Conservation (phyloP, 441 rosid genomes). For the Brassica hybrid region DNA sequence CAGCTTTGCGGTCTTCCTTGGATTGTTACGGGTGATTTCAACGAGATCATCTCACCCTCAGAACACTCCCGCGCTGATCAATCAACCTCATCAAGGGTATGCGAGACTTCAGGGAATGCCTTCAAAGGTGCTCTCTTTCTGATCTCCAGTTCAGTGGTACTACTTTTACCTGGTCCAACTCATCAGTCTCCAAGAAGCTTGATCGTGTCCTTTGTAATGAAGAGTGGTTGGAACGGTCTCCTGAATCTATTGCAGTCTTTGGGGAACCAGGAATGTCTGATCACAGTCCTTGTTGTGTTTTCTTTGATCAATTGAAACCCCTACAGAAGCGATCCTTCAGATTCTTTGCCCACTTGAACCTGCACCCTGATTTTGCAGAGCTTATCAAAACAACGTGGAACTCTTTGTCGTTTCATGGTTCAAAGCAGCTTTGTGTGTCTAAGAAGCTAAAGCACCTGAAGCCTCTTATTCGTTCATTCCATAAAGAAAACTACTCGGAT, state of each 20-base stretch:
- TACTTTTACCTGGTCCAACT: too few relatives aligned
- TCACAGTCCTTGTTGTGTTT: not conserved
- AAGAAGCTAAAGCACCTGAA: not conserved
- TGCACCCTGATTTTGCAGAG: not conserved
- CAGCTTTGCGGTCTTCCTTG: too few relatives aligned
- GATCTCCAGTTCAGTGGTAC: too few relatives aligned
- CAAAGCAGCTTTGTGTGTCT: not conserved
- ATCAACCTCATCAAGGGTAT: too few relatives aligned
- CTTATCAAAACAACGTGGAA: not conserved
- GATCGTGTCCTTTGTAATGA: not conserved
- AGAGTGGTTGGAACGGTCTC: too few relatives aligned
- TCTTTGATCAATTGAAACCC: not conserved
- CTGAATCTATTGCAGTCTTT: not conserved
- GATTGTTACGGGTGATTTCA: too few relatives aligned
- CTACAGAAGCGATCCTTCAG: not conserved
- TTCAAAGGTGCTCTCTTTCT: too few relatives aligned
- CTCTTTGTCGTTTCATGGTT: not conserved
- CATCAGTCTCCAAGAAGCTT: too few relatives aligned
- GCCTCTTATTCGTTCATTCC: not conserved
- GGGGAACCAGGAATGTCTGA: not conserved
- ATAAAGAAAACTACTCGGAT: not conserved
- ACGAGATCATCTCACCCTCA: too few relatives aligned
- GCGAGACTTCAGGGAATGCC: too few relatives aligned
- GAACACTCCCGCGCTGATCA: too few relatives aligned
- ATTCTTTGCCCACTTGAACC: not conserved